Conservation (phyloP, 116 monocot species). For the Posidonia oceanica region DNA sequence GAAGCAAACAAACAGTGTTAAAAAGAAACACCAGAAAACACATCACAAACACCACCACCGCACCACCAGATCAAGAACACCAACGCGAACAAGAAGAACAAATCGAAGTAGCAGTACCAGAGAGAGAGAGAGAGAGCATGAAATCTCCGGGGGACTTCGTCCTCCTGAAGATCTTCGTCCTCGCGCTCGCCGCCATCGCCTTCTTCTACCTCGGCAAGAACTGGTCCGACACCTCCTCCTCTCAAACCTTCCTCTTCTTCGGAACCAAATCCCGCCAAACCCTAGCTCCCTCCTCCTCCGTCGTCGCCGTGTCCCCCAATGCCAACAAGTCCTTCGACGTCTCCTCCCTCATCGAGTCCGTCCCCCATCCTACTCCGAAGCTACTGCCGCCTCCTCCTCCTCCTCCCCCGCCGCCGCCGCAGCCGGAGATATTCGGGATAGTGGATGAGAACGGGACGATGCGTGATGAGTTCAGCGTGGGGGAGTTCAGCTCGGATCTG, state of each 20-base stretch:
- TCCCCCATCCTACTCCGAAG: constrained; percentile 4
- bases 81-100: too few species aligned
- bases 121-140: too few species aligned
- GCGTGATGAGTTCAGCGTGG: constrained; percentile 48
- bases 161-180: constrained; percentile 15
- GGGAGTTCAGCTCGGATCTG: constrained; percentile 22
- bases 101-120: too few species aligned
- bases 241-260: constrained; percentile 17
- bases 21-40: too few species aligned
- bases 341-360: constrained; percentile 13
- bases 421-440: constrained; percentile 46
- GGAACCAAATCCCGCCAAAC: constrained; percentile 15
- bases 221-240: constrained; percentile 27
- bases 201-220: constrained; percentile 67
- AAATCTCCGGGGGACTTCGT: too few species aligned
- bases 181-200: constrained; percentile 37
- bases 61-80: too few species aligned
- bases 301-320: constrained; percentile 15
- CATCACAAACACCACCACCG: too few species aligned
- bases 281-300: neutral
- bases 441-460: constrained; percentile 69
- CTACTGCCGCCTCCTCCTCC: constrained; percentile 1
- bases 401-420: constrained; percentile 16
- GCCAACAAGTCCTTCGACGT: constrained; percentile 15
- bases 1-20: too few species aligned